phyloP scores from a whole-genome alignment of 2,329 filamentous ascomycete genomes.

The Colletotrichum sansevieriae region DNA sequence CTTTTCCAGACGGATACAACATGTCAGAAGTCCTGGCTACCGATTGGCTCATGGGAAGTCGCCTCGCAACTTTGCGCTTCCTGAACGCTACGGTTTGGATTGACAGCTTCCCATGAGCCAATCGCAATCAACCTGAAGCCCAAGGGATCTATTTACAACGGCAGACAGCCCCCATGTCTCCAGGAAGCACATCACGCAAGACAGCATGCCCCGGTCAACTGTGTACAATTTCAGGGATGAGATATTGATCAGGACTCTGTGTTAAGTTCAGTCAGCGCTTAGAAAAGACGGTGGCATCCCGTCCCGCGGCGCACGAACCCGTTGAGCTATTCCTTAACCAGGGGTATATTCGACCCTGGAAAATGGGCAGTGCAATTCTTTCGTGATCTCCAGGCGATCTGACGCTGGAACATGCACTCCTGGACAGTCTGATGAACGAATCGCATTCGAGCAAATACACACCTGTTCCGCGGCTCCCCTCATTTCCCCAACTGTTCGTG shows the following conservation, averaged over 20 bases:
- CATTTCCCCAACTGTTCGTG: constrained; percentile 33
- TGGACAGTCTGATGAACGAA: constrained; percentile 24
- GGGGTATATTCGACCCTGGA: constrained; percentile 14
- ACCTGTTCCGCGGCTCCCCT: constrained; percentile 10
- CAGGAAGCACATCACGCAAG: background rate
- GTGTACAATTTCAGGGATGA: constrained; percentile 1
- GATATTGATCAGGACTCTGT: background rate
- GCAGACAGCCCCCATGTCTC: background rate
- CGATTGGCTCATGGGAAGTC: constrained; percentile 28
- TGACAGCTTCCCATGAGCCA: constrained; percentile 11
- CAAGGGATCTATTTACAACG: background rate
- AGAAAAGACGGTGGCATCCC: constrained; percentile 11
- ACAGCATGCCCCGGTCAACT: background rate
- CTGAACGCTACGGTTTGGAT: constrained; percentile 3
- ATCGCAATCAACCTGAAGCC: background rate
- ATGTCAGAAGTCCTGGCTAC: constrained; percentile 18
- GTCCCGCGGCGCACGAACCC: constrained; percentile 1
- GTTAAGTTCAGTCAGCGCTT: constrained; percentile 21
- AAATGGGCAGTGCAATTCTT: constrained; percentile 18
- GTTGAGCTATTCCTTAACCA: background rate
- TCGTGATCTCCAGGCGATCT: constrained; percentile 30
- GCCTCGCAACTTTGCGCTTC: constrained; percentile 15
- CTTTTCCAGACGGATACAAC: background rate
- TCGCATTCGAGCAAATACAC: constrained; percentile 23
- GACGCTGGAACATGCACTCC: constrained; percentile 30